A percentile compares a stretch with the other conserved stretches of the same genome.
phyloP scores from a whole-genome alignment of 345 rosid species.

The Aquilaria yunnanensis region DNA sequence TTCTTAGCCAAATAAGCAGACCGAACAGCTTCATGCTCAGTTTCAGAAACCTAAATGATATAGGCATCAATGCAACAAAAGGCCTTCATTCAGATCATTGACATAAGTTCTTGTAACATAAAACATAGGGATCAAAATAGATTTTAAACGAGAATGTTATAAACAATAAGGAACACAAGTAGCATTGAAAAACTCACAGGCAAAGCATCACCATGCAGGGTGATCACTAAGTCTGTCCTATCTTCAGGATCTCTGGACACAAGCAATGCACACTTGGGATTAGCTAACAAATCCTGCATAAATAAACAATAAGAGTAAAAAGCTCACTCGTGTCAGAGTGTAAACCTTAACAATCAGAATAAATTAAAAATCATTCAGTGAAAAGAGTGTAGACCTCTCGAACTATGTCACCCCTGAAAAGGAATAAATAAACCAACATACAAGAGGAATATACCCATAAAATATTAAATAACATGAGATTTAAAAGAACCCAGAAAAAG shows the following conservation, averaged over 20 bases:
- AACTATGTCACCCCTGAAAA: too few relatives aligned
- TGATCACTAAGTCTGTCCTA: conserved; percentile 77
- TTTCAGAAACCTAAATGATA: conserved; percentile 50
- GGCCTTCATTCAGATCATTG: background rate
- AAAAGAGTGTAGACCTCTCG: background rate
- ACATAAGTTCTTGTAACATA: background rate
- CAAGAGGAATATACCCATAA: too few relatives aligned
- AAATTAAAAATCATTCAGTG: background rate
- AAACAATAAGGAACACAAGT: conserved; percentile 1
- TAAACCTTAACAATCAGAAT: background rate
- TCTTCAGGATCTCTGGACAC: conserved; percentile 84
- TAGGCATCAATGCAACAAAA: conserved; percentile 4
- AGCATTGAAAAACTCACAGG: conserved; percentile 39
- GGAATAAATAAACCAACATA: too few relatives aligned
- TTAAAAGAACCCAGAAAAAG: too few relatives aligned
- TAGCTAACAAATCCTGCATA: conserved; percentile 69
- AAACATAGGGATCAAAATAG: conserved; percentile 1
- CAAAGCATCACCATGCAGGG: conserved; percentile 81
- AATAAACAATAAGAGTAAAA: conserved; percentile 10
- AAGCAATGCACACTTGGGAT: conserved; percentile 85
- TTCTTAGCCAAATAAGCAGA: conserved; percentile 80
- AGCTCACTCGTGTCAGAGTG: background rate
- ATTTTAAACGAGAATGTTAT: background rate
- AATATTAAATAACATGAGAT: too few relatives aligned
- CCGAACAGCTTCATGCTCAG: conserved; percentile 56